Evolutionary conservation across 2,329 filamentous ascomycete species (phyloP), one percentile per base, ranked within the genome.

Genomic region (Sporothrix pseudoabietina): DNA sequence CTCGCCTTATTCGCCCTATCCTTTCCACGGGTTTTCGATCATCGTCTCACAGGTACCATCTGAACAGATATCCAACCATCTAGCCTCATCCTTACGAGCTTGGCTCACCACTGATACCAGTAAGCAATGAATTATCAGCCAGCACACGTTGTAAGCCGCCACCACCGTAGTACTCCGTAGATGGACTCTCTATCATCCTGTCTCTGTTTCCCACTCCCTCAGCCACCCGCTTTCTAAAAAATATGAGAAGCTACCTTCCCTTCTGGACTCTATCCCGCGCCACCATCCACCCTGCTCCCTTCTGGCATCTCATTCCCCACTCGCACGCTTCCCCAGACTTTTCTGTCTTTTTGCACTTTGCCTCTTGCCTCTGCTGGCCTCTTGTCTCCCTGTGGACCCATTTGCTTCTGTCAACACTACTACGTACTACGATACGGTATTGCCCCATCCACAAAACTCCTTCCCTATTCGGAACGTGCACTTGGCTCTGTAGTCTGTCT

Each of bases 221-320:
- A 9, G 7, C 59, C 35, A 22, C 26, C 22, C 52, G 22, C 52
- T 10, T n/a, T 55, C 52, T 32, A 1, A 3, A 4, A 44, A 3
- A 26, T 12, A 65, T 44, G n/a, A 44, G 19, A 65, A 65, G n/a
- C 44, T 44, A 66, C 61, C 61, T 66, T 66, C 61, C 39, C 10
- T 66, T 66, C 61, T 66, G 9, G 61, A 65, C n/a, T 26, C 5
- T 7, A 66, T 66, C 39, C 39, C 39, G 39, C 39, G 39, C 39
- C 6, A 4, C 61, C 41, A 47, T 5, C 61, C 39, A 47, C 61
- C 61, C 39, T 41, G 2, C 2, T 16, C 16, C 22, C 5, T 26
- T 26, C 52, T 55, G 7, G n/a, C 10, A 26, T 55, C 52, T 55
- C 52, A n/a, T 22, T 39, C n/a, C 12, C 59, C 55, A 39, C 55